Conservation (phyloP, 1,139 yeast species). For the Scheffersomyces cryptocercus region DNA sequence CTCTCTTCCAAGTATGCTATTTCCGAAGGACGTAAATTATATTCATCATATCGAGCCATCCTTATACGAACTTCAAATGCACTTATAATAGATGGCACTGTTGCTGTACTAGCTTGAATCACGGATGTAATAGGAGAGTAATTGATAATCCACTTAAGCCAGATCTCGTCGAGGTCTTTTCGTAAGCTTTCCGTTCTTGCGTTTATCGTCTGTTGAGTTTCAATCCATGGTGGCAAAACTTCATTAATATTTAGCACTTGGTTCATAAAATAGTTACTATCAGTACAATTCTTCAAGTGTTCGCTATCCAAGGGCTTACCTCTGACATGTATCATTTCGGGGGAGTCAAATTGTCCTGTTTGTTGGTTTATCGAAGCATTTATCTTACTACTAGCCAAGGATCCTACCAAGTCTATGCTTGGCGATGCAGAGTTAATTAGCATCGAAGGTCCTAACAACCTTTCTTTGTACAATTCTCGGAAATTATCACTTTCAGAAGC, state of each 20-base stretch:
- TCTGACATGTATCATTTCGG: conserved; percentile 49
- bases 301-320: conserved; percentile 60
- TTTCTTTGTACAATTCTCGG: conserved; percentile 61
- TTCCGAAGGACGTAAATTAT: conserved; percentile 14
- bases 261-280: conserved; percentile 44
- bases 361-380: conserved; percentile 65
- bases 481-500: conserved; percentile 51
- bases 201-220: conserved; percentile 65
- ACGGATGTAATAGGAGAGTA: conserved; percentile 8
- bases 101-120: conserved; percentile 1
- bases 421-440: conserved; percentile 40
- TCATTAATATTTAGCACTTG: conserved; percentile 72
- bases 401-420: conserved; percentile 50
- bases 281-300: conserved; percentile 60
- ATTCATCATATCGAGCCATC: conserved; percentile 1
- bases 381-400: conserved; percentile 72
- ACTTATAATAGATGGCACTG: not conserved
- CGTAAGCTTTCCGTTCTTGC: conserved; percentile 49
- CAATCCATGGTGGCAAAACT: conserved; percentile 87
- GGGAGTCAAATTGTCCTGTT: conserved; percentile 64
- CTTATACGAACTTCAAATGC: conserved; percentile 3
- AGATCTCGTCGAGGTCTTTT: conserved; percentile 38
- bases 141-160: conserved; percentile 42
- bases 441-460: conserved; percentile 61
- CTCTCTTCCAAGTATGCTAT: conserved; percentile 42